Evolutionary conservation across 768 basidiomycete species (phyloP).

Genomic region (Paxillus ammoniavirescens): DNA sequence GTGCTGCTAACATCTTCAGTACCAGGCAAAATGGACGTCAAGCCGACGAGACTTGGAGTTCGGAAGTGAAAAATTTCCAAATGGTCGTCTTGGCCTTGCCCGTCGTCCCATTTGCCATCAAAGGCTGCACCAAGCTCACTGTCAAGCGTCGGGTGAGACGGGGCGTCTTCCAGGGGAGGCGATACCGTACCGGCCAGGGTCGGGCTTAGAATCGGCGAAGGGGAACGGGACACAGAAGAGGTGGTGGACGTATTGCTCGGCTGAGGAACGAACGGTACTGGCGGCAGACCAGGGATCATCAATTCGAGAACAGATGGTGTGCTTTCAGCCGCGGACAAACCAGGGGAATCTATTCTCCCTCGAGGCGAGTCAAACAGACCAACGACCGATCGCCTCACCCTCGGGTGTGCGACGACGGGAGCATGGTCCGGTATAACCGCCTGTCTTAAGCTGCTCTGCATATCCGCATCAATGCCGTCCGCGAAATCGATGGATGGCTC

Average conservation of each 20-base stretch:
- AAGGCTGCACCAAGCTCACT: conserved; percentile 59
- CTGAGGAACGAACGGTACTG: conserved; percentile 33
- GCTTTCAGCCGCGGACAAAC: conserved; percentile 12
- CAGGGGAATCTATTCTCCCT: conserved; percentile 7
- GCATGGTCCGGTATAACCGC: conserved; percentile 12
- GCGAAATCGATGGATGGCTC: conserved; percentile 23
- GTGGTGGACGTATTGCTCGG: conserved; percentile 24
- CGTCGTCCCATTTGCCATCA: conserved; percentile 24
- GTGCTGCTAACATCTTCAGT: conserved; percentile 11
- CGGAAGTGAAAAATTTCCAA: conserved; percentile 45
- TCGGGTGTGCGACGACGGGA: conserved; percentile 25
- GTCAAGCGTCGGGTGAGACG: conserved; percentile 42
- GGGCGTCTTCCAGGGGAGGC: not conserved
- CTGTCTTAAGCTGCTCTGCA: conserved; percentile 26
- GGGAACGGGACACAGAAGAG: conserved; percentile 12
- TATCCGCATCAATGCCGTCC: conserved; percentile 16
- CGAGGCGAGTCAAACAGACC: conserved; percentile 54
- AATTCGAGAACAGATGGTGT: conserved; percentile 25
- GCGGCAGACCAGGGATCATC: conserved; percentile 34
- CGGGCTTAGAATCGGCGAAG: conserved; percentile 17
- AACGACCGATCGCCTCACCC: conserved; percentile 52
- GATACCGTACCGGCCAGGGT: conserved; percentile 8
- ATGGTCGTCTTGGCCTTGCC: conserved; percentile 14
- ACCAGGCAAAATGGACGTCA: conserved; percentile 37
- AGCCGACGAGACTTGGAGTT: conserved; percentile 54